phyloP scores from a whole-genome alignment of 1,139 yeast genomes.

The Pichia sp. region DNA sequence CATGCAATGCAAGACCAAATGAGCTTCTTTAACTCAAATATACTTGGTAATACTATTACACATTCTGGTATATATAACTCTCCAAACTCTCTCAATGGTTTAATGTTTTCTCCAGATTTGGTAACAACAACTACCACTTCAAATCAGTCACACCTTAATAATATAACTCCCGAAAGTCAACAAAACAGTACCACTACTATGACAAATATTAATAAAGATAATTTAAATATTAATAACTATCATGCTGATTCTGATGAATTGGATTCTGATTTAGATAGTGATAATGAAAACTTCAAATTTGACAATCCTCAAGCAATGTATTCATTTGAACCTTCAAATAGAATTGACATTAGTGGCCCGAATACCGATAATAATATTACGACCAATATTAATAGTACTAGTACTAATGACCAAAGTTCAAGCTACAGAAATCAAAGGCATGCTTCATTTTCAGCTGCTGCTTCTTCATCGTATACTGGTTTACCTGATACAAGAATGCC shows the following conservation, averaged over 20 bases:
- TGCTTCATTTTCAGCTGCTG: constrained; percentile 78
- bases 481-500: constrained; percentile 26
- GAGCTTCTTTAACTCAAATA: constrained; percentile 7
- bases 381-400: background rate
- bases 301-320: constrained; percentile 15
- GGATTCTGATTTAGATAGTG: constrained; percentile 17
- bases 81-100: constrained; percentile 10
- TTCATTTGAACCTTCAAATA: constrained; percentile 5
- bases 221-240: background rate
- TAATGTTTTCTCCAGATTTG: constrained; percentile 10
- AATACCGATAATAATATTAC: background rate
- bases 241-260: constrained; percentile 13
- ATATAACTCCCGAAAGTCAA: constrained; percentile 14
- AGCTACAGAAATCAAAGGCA: constrained; percentile 40
- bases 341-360: background rate
- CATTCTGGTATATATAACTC: constrained; percentile 7
- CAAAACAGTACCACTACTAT: background rate
- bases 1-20: constrained; percentile 5
- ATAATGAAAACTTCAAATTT: constrained; percentile 4
- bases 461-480: constrained; percentile 62
- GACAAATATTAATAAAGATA: background rate
- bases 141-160: constrained; percentile 14
- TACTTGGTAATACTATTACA: constrained; percentile 4
- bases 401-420: background rate
- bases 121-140: constrained; percentile 6